A percentile compares a stretch with the other conserved stretches of the same genome.
phyloP scores from a whole-genome alignment of 257 asterid species.

The Hygrophila difformis region DNA sequence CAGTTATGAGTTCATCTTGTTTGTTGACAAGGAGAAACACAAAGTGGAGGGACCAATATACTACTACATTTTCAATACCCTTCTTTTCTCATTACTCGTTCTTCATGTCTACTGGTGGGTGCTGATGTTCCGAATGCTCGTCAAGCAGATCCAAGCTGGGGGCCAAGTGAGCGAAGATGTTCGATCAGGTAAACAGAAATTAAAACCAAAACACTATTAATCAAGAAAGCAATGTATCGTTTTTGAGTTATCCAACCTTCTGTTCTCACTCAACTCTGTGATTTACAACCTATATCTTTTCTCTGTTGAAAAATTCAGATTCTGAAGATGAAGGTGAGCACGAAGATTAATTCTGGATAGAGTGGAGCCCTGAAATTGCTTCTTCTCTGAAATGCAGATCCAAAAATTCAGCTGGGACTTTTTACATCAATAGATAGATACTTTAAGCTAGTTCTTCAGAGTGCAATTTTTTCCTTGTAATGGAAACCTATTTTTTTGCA shows the following conservation, averaged over 20 bases:
- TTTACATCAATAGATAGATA: background rate
- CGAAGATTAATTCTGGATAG: slow-evolving; percentile 41
- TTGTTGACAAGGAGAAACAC: slow-evolving; percentile 51
- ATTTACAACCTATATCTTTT: slow-evolving; percentile 2
- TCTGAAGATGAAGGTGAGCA: slow-evolving; percentile 73
- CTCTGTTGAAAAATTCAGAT: slow-evolving; percentile 56
- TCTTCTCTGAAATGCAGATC: slow-evolving; percentile 17
- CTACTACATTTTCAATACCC: slow-evolving; percentile 77
- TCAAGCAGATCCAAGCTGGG: slow-evolving; percentile 66
- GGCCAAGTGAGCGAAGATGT: slow-evolving; percentile 87
- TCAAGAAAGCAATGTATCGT: too few relatives aligned
- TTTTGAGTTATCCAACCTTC: too few relatives aligned
- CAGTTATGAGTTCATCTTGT: slow-evolving; percentile 58
- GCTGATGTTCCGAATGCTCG: slow-evolving; percentile 80
- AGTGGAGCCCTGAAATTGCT: too few relatives aligned
- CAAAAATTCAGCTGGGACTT: slow-evolving; percentile 8
- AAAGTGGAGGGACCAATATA: slow-evolving; percentile 55
- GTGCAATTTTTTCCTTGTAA: slow-evolving; percentile 4
- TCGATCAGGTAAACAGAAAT: slow-evolving; percentile 66
- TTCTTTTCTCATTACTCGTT: slow-evolving; percentile 78
- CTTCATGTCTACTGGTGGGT: slow-evolving; percentile 91
- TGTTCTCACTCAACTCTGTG: background rate
- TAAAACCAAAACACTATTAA: too few relatives aligned
- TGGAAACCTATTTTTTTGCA: slow-evolving; percentile 5
- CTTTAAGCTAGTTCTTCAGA: slow-evolving; percentile 3